Evolutionary conservation across 2,329 filamentous ascomycete species (phyloP).

Genomic region (Pyrenophora seminiperda): DNA sequence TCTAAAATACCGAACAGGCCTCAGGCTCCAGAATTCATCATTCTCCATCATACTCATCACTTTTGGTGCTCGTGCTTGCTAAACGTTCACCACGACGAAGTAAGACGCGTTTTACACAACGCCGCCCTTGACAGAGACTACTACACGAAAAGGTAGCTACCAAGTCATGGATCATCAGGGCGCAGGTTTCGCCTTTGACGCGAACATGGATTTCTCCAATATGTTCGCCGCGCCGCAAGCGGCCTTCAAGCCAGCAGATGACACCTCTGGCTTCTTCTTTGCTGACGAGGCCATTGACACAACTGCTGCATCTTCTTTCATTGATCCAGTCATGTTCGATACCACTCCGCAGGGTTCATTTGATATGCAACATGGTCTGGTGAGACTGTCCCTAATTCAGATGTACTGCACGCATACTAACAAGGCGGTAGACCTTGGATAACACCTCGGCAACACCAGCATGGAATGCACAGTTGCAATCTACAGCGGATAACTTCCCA

Average conservation of each 20-base stretch:
- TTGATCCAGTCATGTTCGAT: constrained; percentile 28
- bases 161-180: constrained; percentile 33
- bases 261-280: constrained; percentile 41
- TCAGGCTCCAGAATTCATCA: constrained; percentile 42
- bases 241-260: constrained; percentile 36
- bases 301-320: constrained; percentile 23
- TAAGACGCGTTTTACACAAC: constrained; percentile 10
- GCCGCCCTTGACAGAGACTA: constrained; percentile 26
- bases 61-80: constrained; percentile 28
- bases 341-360: constrained; percentile 30
- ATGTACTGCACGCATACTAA: constrained; percentile 13
- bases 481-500: constrained; percentile 30
- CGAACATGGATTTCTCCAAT: constrained; percentile 39
- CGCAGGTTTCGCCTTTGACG: constrained; percentile 41
- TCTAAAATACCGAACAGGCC: constrained; percentile 34
- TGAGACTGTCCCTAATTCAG: constrained; percentile 20
- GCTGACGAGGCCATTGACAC: constrained; percentile 46
- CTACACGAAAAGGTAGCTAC: constrained; percentile 16
- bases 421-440: constrained; percentile 34
- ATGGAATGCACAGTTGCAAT: constrained; percentile 32
- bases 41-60: constrained; percentile 35
- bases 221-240: constrained; percentile 32
- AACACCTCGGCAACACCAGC: constrained; percentile 37
- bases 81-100: constrained; percentile 16
- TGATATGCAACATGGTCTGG: constrained; percentile 36